Conservation (phyloP, 148 eudicot genomes). For the Linanthus parryae region DNA sequence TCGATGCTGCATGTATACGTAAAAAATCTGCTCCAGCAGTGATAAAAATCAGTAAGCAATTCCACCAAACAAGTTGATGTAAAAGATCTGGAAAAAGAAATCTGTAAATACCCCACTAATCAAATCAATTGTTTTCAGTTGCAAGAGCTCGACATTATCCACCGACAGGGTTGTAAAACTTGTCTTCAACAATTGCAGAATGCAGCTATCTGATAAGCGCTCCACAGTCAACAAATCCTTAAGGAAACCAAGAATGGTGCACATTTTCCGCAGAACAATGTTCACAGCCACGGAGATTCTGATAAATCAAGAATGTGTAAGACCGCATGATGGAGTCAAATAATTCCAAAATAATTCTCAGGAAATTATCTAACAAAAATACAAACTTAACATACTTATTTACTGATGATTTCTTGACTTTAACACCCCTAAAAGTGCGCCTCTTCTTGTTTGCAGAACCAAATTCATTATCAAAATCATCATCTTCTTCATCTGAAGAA, state of each 20-base stretch:
- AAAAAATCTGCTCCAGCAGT: constrained; percentile 58
- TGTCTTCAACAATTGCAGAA: constrained; percentile 80
- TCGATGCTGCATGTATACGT: constrained; percentile 79
- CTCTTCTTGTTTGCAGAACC: constrained; percentile 88
- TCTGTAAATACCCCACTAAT: constrained; percentile 83
- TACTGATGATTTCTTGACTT: constrained; percentile 51
- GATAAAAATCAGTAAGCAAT: constrained; percentile 10
- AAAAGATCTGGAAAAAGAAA: neutral
- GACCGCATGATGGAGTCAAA: no score
- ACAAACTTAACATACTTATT: constrained; percentile 55
- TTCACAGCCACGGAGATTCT: constrained; percentile 75
- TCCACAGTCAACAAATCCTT: constrained; percentile 79
- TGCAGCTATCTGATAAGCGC: constrained; percentile 92
- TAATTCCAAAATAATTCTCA: no score
- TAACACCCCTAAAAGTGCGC: constrained; percentile 58
- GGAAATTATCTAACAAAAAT: no score
- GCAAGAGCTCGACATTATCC: constrained; percentile 94
- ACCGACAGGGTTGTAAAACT: constrained; percentile 81
- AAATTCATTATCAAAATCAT: constrained; percentile 49
- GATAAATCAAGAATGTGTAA: constrained; percentile 17
- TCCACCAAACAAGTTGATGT: constrained; percentile 6
- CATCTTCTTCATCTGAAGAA: constrained; percentile 64
- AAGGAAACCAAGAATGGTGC: constrained; percentile 67
- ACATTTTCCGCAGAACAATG: constrained; percentile 75
- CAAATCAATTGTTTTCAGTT: constrained; percentile 79